Percentiles rank a stretch among this genome's conserved stretches.
Conservation (phyloP, 2,329 filamentous ascomycete genomes). For the Talaromyces pinophilus region DNA sequence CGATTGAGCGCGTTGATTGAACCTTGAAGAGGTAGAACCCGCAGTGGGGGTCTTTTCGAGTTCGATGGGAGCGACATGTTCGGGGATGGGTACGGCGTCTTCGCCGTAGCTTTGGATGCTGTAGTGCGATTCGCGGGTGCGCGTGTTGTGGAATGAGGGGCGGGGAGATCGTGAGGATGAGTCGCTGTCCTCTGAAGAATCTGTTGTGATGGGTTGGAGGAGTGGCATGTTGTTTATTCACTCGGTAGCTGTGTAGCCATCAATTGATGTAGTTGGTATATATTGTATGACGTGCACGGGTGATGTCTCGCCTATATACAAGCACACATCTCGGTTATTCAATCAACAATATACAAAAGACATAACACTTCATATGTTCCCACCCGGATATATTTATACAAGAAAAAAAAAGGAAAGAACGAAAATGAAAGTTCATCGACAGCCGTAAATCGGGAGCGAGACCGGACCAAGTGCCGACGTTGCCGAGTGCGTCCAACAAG, state of each 20-base stretch:
- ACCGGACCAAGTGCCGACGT: conserved; percentile 9
- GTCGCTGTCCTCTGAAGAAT: conserved; percentile 1
- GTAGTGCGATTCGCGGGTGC: background rate
- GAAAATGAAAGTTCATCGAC: background rate
- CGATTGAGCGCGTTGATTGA: conserved; percentile 40
- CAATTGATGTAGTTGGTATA: no score
- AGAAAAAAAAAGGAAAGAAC: background rate
- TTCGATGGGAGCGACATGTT: conserved; percentile 11
- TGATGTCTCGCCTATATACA: background rate
- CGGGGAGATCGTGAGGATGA: background rate
- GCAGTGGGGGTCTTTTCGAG: conserved; percentile 39
- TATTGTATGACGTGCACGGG: background rate
- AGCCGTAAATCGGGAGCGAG: conserved; percentile 1
- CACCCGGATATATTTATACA: background rate
- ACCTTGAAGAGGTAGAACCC: conserved; percentile 34
- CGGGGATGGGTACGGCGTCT: conserved; percentile 1
- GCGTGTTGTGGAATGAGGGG: background rate
- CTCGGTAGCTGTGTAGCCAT: no score
- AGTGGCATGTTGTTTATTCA: conserved; percentile 4
- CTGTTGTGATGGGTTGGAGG: conserved; percentile 14
- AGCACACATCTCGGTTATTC: background rate
- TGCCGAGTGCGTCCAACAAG: background rate
- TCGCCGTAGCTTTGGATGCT: conserved; percentile 10
- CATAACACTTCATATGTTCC: background rate
- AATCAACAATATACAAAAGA: background rate